phyloP scores from a whole-genome alignment of 2,329 filamentous ascomycete genomes.

The Sporothrix luriei region DNA sequence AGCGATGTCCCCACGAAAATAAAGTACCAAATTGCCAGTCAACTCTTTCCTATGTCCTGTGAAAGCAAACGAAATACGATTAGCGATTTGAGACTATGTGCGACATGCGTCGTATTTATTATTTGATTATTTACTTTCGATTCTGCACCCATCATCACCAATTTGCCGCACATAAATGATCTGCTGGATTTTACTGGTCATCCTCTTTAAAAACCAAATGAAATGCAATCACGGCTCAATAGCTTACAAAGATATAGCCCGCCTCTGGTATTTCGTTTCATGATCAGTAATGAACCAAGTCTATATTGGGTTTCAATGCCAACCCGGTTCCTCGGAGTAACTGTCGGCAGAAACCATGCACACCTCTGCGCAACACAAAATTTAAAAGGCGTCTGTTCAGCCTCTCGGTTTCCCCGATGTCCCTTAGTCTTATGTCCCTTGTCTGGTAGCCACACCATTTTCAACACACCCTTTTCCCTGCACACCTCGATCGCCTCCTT shows the following conservation, averaged over 20 bases:
- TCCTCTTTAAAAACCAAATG: not conserved
- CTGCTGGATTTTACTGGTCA: not conserved
- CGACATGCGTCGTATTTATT: too few species aligned
- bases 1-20: too few species aligned
- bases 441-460: not conserved
- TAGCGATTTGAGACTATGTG: too few species aligned
- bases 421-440: not conserved
- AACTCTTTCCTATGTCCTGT: too few species aligned
- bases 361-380: not conserved
- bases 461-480: not conserved
- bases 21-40: too few species aligned
- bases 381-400: not conserved
- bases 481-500: not conserved
- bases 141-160: too few species aligned
- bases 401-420: not conserved
- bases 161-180: not conserved
- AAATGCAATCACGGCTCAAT: constrained; percentile 6
- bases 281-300: not conserved
- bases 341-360: not conserved
- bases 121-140: too few species aligned
- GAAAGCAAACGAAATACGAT: too few species aligned
- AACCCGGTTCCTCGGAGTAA: not conserved
- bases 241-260: not conserved
- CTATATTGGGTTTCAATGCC: not conserved
- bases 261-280: not conserved